Conservation (phyloP, 2,329 filamentous ascomycete genomes). For the Penicillium sp. region DNA sequence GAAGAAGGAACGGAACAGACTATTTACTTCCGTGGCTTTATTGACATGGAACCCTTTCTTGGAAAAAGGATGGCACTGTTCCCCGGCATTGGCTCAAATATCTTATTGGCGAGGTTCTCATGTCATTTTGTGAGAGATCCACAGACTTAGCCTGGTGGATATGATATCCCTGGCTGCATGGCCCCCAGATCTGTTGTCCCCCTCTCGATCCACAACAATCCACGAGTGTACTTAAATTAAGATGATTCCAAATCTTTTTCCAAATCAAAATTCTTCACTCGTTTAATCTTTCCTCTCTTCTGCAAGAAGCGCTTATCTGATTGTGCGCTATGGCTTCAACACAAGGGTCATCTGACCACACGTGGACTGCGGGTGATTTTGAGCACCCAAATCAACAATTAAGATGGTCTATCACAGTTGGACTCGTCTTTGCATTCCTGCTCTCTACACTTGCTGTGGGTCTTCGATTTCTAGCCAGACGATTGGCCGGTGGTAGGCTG, state of each 20-base stretch:
- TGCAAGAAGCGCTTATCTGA: conserved; percentile 1
- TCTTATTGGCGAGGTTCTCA: conserved; percentile 10
- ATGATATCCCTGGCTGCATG: conserved; percentile 17
- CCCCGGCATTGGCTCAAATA: background rate
- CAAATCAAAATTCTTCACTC: background rate
- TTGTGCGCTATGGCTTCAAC: conserved; percentile 25
- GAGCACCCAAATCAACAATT: conserved; percentile 30
- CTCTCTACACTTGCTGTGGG: conserved; percentile 31
- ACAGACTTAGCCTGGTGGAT: conserved; percentile 2
- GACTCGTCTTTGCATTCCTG: conserved; percentile 31
- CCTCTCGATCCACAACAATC: conserved; percentile 1
- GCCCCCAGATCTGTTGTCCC: background rate
- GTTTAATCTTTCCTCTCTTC: conserved; percentile 9
- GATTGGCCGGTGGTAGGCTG: conserved; percentile 28
- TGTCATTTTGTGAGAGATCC: conserved; percentile 6
- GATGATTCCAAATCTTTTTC: conserved; percentile 31
- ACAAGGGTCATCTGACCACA: conserved; percentile 11
- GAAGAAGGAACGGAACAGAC: background rate
- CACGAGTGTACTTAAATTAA: conserved; percentile 8
- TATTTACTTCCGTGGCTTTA: conserved; percentile 9
- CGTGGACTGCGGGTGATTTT: conserved; percentile 28
- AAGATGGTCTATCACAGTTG: conserved; percentile 27
- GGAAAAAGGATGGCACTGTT: background rate
- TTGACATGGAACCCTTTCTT: conserved; percentile 8
- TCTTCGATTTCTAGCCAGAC: conserved; percentile 31